phyloP scores from a whole-genome alignment of 768 basidiomycete genomes.

The Glaciozyma martinii region DNA sequence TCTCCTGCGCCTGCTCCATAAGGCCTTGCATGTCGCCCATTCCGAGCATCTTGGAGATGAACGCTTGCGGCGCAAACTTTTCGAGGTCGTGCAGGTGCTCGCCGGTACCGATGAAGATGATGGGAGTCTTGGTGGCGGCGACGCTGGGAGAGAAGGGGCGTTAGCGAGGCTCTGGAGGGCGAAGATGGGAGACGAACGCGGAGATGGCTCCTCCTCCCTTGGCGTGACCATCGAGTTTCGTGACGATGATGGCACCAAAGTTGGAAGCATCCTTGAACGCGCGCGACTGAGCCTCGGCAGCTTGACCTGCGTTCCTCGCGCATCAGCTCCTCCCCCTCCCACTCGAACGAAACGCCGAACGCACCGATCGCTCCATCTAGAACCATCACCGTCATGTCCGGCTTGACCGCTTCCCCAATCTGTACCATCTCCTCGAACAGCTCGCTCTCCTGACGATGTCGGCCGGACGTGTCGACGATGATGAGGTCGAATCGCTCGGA shows the following conservation, averaged over 20 bases:
- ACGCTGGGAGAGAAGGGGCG: constrained; percentile 51
- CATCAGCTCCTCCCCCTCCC: constrained; percentile 4
- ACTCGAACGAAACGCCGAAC: background rate
- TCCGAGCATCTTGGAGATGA: constrained; percentile 91
- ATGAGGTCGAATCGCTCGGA: constrained; percentile 98
- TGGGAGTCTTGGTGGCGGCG: constrained; percentile 96
- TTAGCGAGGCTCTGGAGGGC: background rate
- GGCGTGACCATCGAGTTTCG: constrained; percentile 98
- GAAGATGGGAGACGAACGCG: constrained; percentile 55
- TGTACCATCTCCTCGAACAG: constrained; percentile 97
- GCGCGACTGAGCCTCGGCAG: constrained; percentile 87
- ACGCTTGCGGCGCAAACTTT: constrained; percentile 88
- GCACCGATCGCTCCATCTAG: constrained; percentile 92
- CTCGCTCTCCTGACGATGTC: constrained; percentile 94
- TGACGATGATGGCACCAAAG: constrained; percentile 98
- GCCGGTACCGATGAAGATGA: constrained; percentile 95
- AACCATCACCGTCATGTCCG: constrained; percentile 90
- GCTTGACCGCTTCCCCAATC: constrained; percentile 84
- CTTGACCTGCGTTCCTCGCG: constrained; percentile 58
- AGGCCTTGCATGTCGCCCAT: constrained; percentile 93
- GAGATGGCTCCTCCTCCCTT: constrained; percentile 99
- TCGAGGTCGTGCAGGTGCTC: constrained; percentile 98
- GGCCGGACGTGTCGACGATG: constrained; percentile 94
- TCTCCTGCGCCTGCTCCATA: constrained; percentile 98
- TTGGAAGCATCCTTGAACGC: constrained; percentile 97